Evolutionary conservation across 1,284 basidiomycete species (phyloP).

Genomic region (Inonotus obliquus): DNA sequence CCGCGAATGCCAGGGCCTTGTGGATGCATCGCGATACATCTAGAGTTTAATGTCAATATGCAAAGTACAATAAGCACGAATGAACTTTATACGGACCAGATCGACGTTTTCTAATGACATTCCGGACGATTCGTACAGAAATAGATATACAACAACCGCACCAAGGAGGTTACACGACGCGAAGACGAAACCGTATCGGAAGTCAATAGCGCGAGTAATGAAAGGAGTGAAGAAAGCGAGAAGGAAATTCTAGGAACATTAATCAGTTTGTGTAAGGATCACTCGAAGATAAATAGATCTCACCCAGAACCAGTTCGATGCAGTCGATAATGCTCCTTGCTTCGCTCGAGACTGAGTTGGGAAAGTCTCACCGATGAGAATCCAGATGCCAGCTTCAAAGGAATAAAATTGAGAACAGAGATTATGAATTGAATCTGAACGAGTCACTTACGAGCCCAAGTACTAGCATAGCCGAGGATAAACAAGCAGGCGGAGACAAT

Average conservation of each 20-base stretch:
- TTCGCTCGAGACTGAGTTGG: conserved; percentile 71
- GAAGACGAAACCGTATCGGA: conserved; percentile 72
- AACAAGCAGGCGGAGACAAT: conserved; percentile 78
- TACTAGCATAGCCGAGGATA: conserved; percentile 73
- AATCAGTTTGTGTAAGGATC: not conserved
- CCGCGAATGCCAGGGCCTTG: conserved; percentile 64
- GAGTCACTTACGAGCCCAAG: conserved; percentile 52
- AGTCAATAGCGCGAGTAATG: conserved; percentile 52
- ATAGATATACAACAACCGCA: conserved; percentile 66
- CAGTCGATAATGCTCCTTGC: conserved; percentile 69
- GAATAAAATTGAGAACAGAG: not conserved
- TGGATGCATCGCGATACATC: conserved; percentile 71
- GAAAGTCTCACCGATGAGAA: conserved; percentile 75
- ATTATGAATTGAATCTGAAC: not conserved
- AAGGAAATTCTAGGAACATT: conserved; percentile 53
- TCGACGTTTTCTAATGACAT: conserved; percentile 70
- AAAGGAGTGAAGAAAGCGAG: conserved; percentile 75
- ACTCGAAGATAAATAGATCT: conserved; percentile 1
- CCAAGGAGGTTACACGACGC: conserved; percentile 52
- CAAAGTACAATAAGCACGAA: not conserved
- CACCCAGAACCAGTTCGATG: conserved; percentile 58
- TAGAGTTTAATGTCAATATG: conserved; percentile 20
- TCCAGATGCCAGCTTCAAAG: conserved; percentile 59
- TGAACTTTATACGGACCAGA: conserved; percentile 32
- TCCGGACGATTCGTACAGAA: conserved; percentile 73